These are phyloP conservation scores for Komagataella pseudopastoris DNA, from an alignment of 805 yeast genomes.

Conservation along the genomic window DNA sequence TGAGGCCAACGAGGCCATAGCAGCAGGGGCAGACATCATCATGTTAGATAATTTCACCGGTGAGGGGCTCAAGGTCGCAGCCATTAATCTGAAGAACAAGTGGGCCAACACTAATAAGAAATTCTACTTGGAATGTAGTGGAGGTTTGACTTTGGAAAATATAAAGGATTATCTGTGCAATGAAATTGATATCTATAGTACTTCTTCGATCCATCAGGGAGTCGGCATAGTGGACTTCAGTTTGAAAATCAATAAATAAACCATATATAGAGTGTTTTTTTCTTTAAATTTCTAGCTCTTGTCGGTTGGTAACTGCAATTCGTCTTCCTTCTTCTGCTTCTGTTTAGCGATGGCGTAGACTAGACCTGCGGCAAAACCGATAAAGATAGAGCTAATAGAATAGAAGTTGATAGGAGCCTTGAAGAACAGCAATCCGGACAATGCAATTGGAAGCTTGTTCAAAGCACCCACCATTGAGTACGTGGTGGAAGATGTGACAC, in stretches of 20 bases:
- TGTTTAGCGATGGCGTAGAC: slow-evolving; percentile 94
- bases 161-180: slow-evolving; percentile 52
- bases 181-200: slow-evolving; percentile 81
- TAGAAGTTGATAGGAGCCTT: slow-evolving; percentile 91
- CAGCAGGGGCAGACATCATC: slow-evolving; percentile 89
- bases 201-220: slow-evolving; percentile 92
- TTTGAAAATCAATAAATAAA: slow-evolving; percentile 39
- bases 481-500: slow-evolving; percentile 97
- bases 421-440: slow-evolving; percentile 88
- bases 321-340: slow-evolving; percentile 51
- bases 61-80: slow-evolving; percentile 48
- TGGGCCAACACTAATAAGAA: slow-evolving; percentile 33
- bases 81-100: slow-evolving; percentile 41
- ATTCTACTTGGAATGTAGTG: slow-evolving; percentile 80
- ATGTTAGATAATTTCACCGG: slow-evolving; percentile 87
- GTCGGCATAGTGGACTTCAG: slow-evolving; percentile 71
- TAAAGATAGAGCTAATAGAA: slow-evolving; percentile 75
- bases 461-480: slow-evolving; percentile 99
- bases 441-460: slow-evolving; percentile 94
- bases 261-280: not conserved
- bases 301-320: slow-evolving; percentile 16
- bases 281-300: not conserved
- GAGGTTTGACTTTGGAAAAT: slow-evolving; percentile 71
- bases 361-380: slow-evolving; percentile 92
- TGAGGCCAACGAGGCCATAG: slow-evolving; percentile 87